phyloP scores from a whole-genome alignment of 2,329 filamentous ascomycete species.

The Penicillium sp. region DNA sequence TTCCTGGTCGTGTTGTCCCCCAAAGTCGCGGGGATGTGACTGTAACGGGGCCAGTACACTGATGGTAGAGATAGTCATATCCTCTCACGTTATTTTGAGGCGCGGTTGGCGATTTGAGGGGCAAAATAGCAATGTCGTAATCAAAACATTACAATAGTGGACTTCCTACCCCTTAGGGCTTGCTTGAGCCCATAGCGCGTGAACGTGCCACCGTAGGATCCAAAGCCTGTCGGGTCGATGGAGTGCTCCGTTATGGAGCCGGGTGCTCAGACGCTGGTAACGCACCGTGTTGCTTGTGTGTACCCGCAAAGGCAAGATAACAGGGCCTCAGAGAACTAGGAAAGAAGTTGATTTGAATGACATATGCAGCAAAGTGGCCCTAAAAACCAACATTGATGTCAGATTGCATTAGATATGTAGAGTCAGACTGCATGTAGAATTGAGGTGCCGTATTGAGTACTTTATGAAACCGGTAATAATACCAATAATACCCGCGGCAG shows the following conservation, averaged over 20 bases:
- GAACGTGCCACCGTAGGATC: constrained; percentile 18
- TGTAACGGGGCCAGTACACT: constrained; percentile 9
- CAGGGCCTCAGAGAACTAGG: not conserved
- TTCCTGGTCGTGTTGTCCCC: not conserved
- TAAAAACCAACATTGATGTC: not conserved
- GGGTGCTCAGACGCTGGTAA: constrained; percentile 12
- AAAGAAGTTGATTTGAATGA: not conserved
- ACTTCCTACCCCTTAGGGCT: not conserved
- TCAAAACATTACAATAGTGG: constrained; percentile 1
- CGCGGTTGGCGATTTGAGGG: not conserved
- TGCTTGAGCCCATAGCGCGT: constrained; percentile 6
- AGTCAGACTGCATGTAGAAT: not conserved
- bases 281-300: not conserved
- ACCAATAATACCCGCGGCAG: constrained; percentile 1
- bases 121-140: not conserved
- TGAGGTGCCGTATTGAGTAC: not conserved
- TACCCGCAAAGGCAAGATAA: constrained; percentile 3
- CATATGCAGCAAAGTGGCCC: too few relatives aligned
- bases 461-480: not conserved
- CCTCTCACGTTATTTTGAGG: not conserved
- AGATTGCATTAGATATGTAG: not conserved
- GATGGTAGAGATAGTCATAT: not conserved
- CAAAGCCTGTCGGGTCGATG: constrained; percentile 10
- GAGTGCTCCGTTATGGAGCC: constrained; percentile 13
- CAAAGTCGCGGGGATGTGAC: constrained; percentile 12